Evolutionary conservation across 345 rosid species (phyloP).

Genomic region (Kernera saxatilis): DNA sequence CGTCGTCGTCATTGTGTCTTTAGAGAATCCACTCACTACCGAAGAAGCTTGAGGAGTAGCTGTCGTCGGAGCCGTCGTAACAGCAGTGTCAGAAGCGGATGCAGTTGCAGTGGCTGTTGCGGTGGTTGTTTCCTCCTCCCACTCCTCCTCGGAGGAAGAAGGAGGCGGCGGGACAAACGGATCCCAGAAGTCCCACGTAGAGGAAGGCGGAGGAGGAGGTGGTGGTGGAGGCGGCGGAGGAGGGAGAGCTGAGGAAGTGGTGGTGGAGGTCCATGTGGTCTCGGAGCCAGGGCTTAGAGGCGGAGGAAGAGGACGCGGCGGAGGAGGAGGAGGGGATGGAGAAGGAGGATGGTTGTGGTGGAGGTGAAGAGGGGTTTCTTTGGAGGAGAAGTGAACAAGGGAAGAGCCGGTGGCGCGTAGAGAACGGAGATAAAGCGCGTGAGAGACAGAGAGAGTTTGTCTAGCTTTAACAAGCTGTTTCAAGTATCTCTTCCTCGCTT

Average conservation of each 20-base stretch:
- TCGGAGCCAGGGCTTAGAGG: constrained; percentile 75
- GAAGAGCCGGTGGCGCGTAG: constrained; percentile 81
- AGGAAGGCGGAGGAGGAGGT: constrained; percentile 64
- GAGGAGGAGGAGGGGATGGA: constrained; percentile 27
- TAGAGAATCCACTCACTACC: constrained; percentile 57
- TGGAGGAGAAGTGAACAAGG: constrained; percentile 65
- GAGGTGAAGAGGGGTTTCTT: constrained; percentile 57
- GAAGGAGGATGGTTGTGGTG: constrained; percentile 35
- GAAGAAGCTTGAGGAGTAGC: constrained; percentile 50
- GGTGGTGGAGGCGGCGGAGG: constrained; percentile 42
- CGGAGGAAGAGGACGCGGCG: constrained; percentile 45
- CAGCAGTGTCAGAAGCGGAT: constrained; percentile 38
- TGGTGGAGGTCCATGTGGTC: constrained; percentile 74
- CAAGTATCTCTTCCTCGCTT: constrained; percentile 82
- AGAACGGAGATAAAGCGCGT: constrained; percentile 84
- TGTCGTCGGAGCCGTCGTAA: constrained; percentile 37
- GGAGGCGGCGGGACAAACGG: constrained; percentile 62
- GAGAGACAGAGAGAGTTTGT: constrained; percentile 72
- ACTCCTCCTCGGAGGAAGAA: constrained; percentile 62
- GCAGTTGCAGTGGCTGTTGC: constrained; percentile 18
- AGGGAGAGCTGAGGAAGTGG: constrained; percentile 44
- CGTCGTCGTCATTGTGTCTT: constrained; percentile 40
- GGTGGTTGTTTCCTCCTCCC: constrained; percentile 55
- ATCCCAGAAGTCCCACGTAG: constrained; percentile 96
- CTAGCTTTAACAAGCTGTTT: constrained; percentile 80